These are phyloP conservation scores for Suillus alpinus DNA, from an alignment of 768 basidiomycete genomes.

Conservation along the genomic window DNA sequence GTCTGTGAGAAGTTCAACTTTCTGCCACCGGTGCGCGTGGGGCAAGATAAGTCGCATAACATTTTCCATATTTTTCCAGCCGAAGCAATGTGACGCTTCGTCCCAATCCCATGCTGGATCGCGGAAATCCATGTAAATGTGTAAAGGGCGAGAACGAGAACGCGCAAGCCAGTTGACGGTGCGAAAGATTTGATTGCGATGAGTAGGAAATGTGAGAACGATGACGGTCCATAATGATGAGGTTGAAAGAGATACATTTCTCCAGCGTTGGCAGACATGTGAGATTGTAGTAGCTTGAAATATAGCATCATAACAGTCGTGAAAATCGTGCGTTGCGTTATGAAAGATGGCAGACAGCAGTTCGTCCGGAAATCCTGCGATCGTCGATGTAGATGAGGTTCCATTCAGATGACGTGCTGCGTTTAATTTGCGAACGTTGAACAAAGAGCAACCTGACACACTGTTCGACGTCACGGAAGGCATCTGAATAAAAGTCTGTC, in stretches of 20 bases:
- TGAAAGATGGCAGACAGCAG: constrained; percentile 35
- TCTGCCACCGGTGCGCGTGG: constrained; percentile 46
- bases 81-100: constrained; percentile 41
- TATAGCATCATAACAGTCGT: constrained; percentile 25
- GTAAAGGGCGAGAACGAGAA: constrained; percentile 45
- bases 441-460: neutral
- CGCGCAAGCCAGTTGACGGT: constrained; percentile 39
- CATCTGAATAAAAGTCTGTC: neutral
- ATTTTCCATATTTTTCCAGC: constrained; percentile 40
- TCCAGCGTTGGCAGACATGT: constrained; percentile 52
- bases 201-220: constrained; percentile 42
- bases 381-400: neutral
- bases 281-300: constrained; percentile 35
- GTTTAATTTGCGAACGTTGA: neutral
- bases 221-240: constrained; percentile 52
- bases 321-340: constrained; percentile 24
- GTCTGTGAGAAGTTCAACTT: constrained; percentile 51
- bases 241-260: constrained; percentile 43
- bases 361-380: constrained; percentile 32
- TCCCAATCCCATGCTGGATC: constrained; percentile 58
- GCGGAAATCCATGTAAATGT: constrained; percentile 56
- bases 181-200: constrained; percentile 35
- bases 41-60: constrained; percentile 45
- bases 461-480: neutral
- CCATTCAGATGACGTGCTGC: neutral